phyloP scores from a whole-genome alignment of 2,329 filamentous ascomycete genomes.

The Cucurbitaria berberidis region DNA sequence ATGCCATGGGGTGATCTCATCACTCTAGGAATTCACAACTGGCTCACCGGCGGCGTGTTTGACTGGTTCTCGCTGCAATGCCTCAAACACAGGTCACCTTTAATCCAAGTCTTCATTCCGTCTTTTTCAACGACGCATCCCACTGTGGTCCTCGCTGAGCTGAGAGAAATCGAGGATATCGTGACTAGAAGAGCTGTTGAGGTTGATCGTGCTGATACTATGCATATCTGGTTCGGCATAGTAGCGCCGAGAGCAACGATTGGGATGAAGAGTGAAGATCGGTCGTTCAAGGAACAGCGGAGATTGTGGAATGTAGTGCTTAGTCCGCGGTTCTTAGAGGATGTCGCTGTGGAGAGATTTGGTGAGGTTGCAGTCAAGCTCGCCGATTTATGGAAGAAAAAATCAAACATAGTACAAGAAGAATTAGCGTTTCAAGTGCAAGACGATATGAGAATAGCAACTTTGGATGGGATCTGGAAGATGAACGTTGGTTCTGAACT shows the following conservation, averaged over 20 bases:
- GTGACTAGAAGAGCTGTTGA: constrained; percentile 5
- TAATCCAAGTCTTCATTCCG: constrained; percentile 10
- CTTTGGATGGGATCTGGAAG: constrained; percentile 11
- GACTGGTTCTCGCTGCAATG: constrained; percentile 10
- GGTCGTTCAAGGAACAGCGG: constrained; percentile 6
- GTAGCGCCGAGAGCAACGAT: constrained; percentile 9
- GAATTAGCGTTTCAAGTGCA: background rate
- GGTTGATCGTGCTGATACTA: constrained; percentile 8
- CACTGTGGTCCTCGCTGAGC: constrained; percentile 4
- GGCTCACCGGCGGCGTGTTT: constrained; percentile 3
- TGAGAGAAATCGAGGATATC: constrained; percentile 8
- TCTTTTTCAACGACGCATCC: constrained; percentile 10
- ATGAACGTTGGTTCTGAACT: constrained; percentile 10
- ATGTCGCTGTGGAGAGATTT: constrained; percentile 2
- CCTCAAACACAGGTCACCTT: constrained; percentile 4
- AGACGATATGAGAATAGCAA: constrained; percentile 4
- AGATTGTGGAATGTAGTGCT: constrained; percentile 8
- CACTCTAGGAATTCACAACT: constrained; percentile 3
- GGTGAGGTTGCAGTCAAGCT: background rate
- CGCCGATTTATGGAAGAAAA: constrained; percentile 1
- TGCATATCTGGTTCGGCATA: constrained; percentile 11
- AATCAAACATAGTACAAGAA: background rate
- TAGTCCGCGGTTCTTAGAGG: constrained; percentile 2
- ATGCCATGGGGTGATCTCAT: constrained; percentile 8
- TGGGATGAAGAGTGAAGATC: constrained; percentile 4